Evolutionary conservation across 495 filamentous ascomycete species (phyloP), one percentile per base, ranked within the genome.

Genomic region (Neurospora pannonica): DNA sequence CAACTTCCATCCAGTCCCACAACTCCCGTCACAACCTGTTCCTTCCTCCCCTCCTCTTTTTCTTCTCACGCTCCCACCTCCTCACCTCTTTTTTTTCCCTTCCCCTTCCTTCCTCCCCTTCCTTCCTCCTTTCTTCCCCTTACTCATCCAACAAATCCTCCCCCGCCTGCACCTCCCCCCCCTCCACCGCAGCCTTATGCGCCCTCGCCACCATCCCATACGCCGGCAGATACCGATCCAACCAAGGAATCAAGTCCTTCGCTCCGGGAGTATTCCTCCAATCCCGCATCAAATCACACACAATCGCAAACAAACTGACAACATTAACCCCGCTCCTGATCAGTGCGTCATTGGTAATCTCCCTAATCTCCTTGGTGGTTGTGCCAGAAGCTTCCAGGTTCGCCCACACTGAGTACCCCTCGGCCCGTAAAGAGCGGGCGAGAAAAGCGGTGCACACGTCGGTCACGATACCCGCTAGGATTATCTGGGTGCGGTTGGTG

Each of bases 401-500:
- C 77, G 91, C 92, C 78, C 86, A 94, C 69, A 95, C 92, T n/a
- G 88, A 86, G 80, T 93, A 95, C 36, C 92, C 92, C 34, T 88
- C 92, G 17, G 88, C 86, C 40, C 89, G 83, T 4, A 94, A 88
- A 0, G 91, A 92, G 46, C 94, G 87, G 1, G 92, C 90, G 34
- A 93, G 83, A 85, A 94, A 94, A 5, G 91, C 81, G 8, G 92
- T 92, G 89, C 90, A 93, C 74, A 94, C 92, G 79, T 95, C 92
- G 0, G 92, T 94, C 0, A 89, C 88, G 73, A 95, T 93, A 15
- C 92, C 92, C 17, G 83, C 91, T 1, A 95, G 75, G 79, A 95
- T 92, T 74, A 94, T 83, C 79, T 95, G 92, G 48, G 86, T 90
- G 80, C 88, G 90, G 71, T 88, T 88, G 2, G 90, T 87, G 4